phyloP scores from a whole-genome alignment of 73 alveolate genomes.

The Paramecium tetraurelia region DNA sequence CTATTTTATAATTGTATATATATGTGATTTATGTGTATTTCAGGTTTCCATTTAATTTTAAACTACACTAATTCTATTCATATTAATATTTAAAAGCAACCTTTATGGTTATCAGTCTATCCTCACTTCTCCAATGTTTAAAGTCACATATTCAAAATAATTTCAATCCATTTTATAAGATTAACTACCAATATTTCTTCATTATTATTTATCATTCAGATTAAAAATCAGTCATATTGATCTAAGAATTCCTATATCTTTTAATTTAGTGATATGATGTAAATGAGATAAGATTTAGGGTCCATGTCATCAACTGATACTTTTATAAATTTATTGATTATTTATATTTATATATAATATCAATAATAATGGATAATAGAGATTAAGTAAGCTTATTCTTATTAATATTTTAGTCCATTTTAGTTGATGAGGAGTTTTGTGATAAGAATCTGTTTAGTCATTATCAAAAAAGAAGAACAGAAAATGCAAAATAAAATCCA shows the following conservation, averaged over 20 bases:
- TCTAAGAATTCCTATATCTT: neutral
- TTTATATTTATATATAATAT: neutral
- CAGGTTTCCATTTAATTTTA: too few species aligned
- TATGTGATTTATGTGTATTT: neutral
- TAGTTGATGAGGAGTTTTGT: neutral
- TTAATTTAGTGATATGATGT: too few species aligned
- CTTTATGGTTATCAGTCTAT: too few species aligned
- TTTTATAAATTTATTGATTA: neutral
- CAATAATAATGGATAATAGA: neutral
- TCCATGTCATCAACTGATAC: neutral
- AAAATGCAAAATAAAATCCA: neutral
- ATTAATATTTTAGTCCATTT: neutral
- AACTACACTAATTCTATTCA: too few species aligned
- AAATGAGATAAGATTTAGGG: neutral
- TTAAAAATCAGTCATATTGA: neutral
- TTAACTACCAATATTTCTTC: neutral
- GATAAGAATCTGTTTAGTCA: slow-evolving; percentile 2
- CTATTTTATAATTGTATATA: neutral
- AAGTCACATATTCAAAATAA: neutral
- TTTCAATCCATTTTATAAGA: slow-evolving; percentile 44
- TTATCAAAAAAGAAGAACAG: neutral
- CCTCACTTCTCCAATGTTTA: too few species aligned
- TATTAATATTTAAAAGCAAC: too few species aligned
- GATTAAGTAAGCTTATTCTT: neutral
- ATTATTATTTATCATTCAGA: neutral